Base-by-base conservation (phyloP, 2,329 filamentous ascomycete genomes). In the Emergomyces pasteurianus region DNA sequence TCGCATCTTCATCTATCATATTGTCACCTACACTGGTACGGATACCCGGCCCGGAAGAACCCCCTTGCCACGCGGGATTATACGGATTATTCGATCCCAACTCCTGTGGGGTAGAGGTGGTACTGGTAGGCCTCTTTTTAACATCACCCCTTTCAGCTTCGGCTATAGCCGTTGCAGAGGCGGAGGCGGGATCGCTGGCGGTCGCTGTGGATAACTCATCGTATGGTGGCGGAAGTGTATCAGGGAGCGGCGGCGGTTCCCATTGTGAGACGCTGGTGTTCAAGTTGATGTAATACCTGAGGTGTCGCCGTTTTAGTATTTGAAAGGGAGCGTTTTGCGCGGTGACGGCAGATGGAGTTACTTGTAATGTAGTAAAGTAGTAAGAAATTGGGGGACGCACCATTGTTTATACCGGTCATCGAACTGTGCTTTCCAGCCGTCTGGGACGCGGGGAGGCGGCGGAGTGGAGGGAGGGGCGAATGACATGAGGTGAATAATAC, bases 331-430 rank as follows among this genome's bases (percentile, higher is more conserved):
- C 49, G 23, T 56, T 50, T 18, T 54, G 21, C 47, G 8, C 59
- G 21, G 42, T 21, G 40, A 4, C 9, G 21, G 52, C 3, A 59
- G 23, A 40, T n/a, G 34, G 3, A 10, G n/a, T 53, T 28, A 8
- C 9, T n/a, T 46, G 42, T n/a, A 1, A 18, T 46, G 18, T 46
- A 21, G 42, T 5, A n/a, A 12, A 23, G 14, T 42, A 56, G n/a
- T 8, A 52, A 49, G 42, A 26, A 14, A 43, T 58, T 10, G 56
- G 31, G 31, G 31, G 9, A 65, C 77, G 66, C 71, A 86, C 86
- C 89, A 96, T 81, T 94, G 87, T 69, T 87, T 87, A 78, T 96
- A 96, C 70, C 94, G 86, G 0, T 88, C 85, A 74, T 95, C 94
- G 83, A 86, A 95, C 65, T 90, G 83, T 12, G 87, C 87, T 70